Conservation (phyloP, 2,329 filamentous ascomycete genomes). For the Atkinsonella texensis region DNA sequence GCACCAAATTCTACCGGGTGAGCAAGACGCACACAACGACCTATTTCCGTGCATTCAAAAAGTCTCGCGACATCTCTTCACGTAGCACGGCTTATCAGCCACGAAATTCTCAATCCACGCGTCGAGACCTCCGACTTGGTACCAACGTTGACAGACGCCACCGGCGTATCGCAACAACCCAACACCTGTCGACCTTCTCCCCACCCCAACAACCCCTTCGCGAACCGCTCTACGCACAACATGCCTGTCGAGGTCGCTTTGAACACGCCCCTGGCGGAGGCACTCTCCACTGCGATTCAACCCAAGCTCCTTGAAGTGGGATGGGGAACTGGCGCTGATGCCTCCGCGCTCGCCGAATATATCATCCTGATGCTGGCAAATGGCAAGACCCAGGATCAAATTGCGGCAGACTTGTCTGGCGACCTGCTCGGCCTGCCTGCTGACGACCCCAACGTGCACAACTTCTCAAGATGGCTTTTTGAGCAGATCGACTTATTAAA, state of each 20-base stretch:
- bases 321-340: slow-evolving; percentile 69
- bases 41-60: neutral
- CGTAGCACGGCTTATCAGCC: neutral
- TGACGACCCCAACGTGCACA: slow-evolving; percentile 69
- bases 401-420: slow-evolving; percentile 74
- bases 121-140: neutral
- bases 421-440: slow-evolving; percentile 74
- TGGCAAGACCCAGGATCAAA: slow-evolving; percentile 83
- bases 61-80: neutral
- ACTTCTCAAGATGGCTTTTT: slow-evolving; percentile 92
- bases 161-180: slow-evolving; percentile 6
- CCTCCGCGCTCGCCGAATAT: slow-evolving; percentile 84
- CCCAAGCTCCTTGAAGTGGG: slow-evolving; percentile 87
- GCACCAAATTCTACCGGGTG: neutral
- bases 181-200: neutral
- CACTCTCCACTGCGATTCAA: slow-evolving; percentile 71
- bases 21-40: neutral
- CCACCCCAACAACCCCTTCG: neutral
- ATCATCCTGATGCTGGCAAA: slow-evolving; percentile 96
- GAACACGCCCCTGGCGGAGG: slow-evolving; percentile 73
- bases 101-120: slow-evolving; percentile 1
- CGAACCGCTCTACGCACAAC: slow-evolving; percentile 14
- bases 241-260: slow-evolving; percentile 72
- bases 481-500: slow-evolving; percentile 64
- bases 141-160: slow-evolving; percentile 5